These are phyloP conservation scores for Cyberlindnera xishuangbannaensis DNA, from an alignment of 805 yeast genomes.

Conservation along the genomic window DNA sequence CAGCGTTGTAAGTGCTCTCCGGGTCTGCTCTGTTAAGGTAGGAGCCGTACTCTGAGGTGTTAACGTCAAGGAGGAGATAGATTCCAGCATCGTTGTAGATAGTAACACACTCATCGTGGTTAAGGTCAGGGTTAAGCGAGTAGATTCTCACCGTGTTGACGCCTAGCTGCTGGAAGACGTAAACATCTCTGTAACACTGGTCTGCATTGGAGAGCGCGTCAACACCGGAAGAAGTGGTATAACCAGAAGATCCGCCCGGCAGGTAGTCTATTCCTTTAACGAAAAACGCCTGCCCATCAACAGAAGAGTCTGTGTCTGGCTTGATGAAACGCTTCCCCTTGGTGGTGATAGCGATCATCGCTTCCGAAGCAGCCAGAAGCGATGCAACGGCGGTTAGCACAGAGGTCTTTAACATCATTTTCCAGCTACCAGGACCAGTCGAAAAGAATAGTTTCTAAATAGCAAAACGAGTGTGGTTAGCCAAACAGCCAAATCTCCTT, in stretches of 20 bases:
- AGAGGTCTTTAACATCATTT: conserved; percentile 2
- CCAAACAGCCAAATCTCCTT: too few species aligned
- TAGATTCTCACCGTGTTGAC: conserved; percentile 82
- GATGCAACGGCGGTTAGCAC: conserved; percentile 4
- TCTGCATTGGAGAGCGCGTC: conserved; percentile 73
- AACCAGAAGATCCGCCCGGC: conserved; percentile 83
- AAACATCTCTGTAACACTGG: conserved; percentile 76
- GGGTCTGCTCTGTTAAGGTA: conserved; percentile 73
- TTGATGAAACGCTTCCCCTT: conserved; percentile 55
- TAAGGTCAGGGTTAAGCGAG: conserved; percentile 72
- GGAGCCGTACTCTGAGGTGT: conserved; percentile 62
- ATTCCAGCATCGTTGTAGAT: conserved; percentile 86
- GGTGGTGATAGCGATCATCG: conserved; percentile 51
- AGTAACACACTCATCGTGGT: conserved; percentile 93
- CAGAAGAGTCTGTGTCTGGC: conserved; percentile 39
- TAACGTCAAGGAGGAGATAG: conserved; percentile 80
- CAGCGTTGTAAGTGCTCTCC: conserved; percentile 58
- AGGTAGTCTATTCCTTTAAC: conserved; percentile 88
- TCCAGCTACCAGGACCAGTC: not conserved
- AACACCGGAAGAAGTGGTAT: conserved; percentile 24
- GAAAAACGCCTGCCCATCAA: conserved; percentile 60
- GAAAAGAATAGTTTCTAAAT: not conserved
- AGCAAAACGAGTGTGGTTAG: too few species aligned
- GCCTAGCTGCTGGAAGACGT: conserved; percentile 71
- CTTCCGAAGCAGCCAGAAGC: conserved; percentile 21